Conservation (phyloP, 257 asterid species). For the Nyctanthes arbortristis region DNA sequence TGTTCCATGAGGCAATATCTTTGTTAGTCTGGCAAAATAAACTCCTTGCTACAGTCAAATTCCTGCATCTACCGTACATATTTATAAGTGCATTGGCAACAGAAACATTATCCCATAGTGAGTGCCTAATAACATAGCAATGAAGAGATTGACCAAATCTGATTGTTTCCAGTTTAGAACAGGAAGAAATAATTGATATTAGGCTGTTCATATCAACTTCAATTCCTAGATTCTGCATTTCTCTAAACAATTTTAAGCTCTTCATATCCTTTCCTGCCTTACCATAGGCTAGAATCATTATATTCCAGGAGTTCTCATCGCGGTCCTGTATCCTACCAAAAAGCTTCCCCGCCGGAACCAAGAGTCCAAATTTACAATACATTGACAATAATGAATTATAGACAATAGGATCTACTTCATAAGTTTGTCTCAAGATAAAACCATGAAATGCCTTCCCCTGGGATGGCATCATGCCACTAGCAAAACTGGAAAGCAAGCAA, state of each 20-base stretch:
- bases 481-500: constrained; percentile 55
- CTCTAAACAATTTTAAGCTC: constrained; percentile 54
- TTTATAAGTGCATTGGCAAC: constrained; percentile 66
- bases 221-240: constrained; percentile 57
- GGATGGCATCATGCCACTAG: constrained; percentile 34
- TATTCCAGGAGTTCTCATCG: constrained; percentile 60
- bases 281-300: constrained; percentile 53
- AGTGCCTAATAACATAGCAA: constrained; percentile 45
- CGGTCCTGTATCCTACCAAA: constrained; percentile 33
- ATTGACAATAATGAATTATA: constrained; percentile 55
- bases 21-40: constrained; percentile 42
- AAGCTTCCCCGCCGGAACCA: constrained; percentile 46
- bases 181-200: constrained; percentile 59
- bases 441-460: constrained; percentile 79
- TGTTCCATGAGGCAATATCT: constrained; percentile 63
- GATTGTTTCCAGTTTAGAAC: constrained; percentile 52
- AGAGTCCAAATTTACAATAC: constrained; percentile 65
- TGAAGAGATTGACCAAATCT: constrained; percentile 58
- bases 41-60: constrained; percentile 40
- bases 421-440: constrained; percentile 54
- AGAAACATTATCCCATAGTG: constrained; percentile 39
- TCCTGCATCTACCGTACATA: constrained; percentile 66
- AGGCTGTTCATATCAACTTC: constrained; percentile 43
- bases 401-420: constrained; percentile 37
- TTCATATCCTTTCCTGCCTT: constrained; percentile 57